phyloP scores from a whole-genome alignment of 1,284 basidiomycete genomes.

The Sphaerobolus stellatus region DNA sequence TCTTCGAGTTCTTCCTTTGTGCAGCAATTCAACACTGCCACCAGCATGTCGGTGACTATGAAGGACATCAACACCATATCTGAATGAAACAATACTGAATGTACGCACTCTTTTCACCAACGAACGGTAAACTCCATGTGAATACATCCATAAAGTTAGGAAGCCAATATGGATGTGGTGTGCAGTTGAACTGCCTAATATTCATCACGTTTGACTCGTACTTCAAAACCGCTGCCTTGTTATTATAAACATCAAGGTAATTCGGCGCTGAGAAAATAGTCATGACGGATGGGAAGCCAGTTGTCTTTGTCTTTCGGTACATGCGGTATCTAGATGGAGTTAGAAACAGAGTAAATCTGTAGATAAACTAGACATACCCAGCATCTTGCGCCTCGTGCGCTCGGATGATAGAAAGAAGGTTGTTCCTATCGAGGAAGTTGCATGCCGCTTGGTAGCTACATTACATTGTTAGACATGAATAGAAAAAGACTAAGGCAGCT shows the following conservation, averaged over 20 bases:
- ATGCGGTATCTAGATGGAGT: conserved; percentile 75
- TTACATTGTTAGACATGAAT: no score
- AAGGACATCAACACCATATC: background rate
- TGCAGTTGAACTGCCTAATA: conserved; percentile 93
- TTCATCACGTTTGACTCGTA: conserved; percentile 98
- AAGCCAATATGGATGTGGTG: conserved; percentile 93
- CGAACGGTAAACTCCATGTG: conserved; percentile 88
- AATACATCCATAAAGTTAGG: conserved; percentile 96
- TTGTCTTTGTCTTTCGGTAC: conserved; percentile 96
- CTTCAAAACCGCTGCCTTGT: conserved; percentile 95
- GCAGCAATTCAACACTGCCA: conserved; percentile 91
- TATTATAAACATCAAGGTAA: conserved; percentile 95
- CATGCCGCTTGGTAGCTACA: conserved; percentile 89
- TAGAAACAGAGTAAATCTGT: conserved; percentile 15
- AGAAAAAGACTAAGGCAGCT: no score
- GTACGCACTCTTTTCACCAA: conserved; percentile 88
- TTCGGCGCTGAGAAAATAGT: conserved; percentile 96
- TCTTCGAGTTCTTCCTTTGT: conserved; percentile 94
- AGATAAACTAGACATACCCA: conserved; percentile 50
- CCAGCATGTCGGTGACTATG: conserved; percentile 92
- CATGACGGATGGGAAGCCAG: conserved; percentile 92
- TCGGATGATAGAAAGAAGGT: conserved; percentile 90
- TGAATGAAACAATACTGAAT: background rate
- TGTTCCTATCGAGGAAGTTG: conserved; percentile 91
- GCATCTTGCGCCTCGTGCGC: conserved; percentile 96